Evolutionary conservation across 2,329 filamentous ascomycete species (phyloP).

Genomic region (Cladosporium sp.): DNA sequence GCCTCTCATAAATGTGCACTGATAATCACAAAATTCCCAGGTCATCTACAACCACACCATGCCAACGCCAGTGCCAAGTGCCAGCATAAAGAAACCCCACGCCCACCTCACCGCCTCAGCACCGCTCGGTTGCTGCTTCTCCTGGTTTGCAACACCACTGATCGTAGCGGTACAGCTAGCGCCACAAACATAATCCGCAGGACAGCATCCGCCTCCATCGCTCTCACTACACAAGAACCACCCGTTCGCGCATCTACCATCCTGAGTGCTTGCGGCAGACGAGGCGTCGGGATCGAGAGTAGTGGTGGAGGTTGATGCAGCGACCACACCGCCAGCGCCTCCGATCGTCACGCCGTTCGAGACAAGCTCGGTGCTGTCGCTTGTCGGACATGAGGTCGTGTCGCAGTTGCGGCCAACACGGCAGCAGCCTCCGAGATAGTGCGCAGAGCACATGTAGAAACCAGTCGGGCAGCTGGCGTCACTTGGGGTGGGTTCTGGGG

Average conservation of each 20-base stretch:
- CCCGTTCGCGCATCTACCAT: conserved; percentile 64
- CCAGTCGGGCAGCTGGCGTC: conserved; percentile 71
- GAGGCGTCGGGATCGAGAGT: conserved; percentile 20
- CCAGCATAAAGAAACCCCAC: conserved; percentile 35
- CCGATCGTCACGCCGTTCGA: conserved; percentile 66
- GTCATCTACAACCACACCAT: conserved; percentile 41
- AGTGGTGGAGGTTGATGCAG: conserved; percentile 8
- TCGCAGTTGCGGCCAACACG: conserved; percentile 83
- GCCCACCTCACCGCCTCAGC: conserved; percentile 35
- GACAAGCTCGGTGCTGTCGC: conserved; percentile 64
- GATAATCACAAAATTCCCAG: background rate
- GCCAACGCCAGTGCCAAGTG: conserved; percentile 36
- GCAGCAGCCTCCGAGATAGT: conserved; percentile 81
- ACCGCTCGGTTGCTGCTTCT: conserved; percentile 42
- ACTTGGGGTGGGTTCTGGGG: conserved; percentile 38
- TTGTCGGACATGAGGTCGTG: conserved; percentile 72
- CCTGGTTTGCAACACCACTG: conserved; percentile 56
- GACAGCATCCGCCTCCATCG: conserved; percentile 81
- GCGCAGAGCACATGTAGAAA: conserved; percentile 87
- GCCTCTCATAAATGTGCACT: background rate
- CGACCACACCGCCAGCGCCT: conserved; percentile 5
- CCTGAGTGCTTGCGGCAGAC: conserved; percentile 33
- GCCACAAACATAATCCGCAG: conserved; percentile 72
- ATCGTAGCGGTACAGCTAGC: conserved; percentile 66
- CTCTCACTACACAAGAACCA: conserved; percentile 73